phyloP scores from a whole-genome alignment of 2,329 filamentous ascomycete species.

The Fusarium sp. region DNA sequence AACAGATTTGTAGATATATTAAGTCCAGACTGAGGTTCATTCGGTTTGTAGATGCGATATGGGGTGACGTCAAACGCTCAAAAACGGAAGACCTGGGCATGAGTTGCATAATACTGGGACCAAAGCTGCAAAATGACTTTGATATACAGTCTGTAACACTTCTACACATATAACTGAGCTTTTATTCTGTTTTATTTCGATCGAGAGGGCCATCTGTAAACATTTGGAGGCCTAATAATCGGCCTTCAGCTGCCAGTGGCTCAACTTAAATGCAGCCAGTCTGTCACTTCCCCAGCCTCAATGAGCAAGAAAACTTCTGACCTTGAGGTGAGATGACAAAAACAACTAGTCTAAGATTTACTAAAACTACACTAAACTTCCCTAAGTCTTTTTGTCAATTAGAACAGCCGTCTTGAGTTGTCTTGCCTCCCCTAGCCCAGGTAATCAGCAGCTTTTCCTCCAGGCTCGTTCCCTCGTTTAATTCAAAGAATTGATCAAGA shows the following conservation, averaged over 20 bases:
- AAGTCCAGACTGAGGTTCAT: fast-evolving
- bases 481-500: fast-evolving
- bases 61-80: background rate
- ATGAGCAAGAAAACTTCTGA: no score
- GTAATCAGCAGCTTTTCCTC: background rate
- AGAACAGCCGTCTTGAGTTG: no score
- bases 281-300: background rate
- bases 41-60: background rate
- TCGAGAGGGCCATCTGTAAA: no score
- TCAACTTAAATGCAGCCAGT: background rate
- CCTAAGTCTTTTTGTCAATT: no score
- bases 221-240: no score
- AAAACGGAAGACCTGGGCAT: no score
- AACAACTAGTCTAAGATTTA: no score
- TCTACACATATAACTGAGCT: background rate
- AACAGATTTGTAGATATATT: fast-evolving
- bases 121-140: no score
- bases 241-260: no score
- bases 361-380: no score
- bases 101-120: background rate
- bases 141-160: background rate
- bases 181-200: background rate
- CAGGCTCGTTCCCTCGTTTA: fast-evolving
- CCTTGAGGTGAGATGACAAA: no score
- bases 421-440: no score